Evolutionary conservation across 177 flowering plant genomes (phyloP), one percentile per base, ranked within the genome.

Genomic region (Telopea speciosissima): DNA sequence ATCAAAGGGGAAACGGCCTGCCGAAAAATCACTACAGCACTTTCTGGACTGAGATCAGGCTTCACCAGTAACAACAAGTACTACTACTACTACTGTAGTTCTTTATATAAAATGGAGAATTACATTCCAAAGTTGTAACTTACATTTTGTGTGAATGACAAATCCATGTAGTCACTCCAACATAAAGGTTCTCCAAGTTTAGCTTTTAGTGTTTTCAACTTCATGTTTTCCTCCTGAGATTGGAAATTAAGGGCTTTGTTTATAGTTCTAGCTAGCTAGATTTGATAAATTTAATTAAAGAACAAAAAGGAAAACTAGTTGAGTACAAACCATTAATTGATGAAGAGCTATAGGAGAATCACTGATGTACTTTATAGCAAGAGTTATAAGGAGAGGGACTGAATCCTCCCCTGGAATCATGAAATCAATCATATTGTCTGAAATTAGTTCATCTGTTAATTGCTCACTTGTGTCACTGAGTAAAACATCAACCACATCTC

Each of bases 361-460:
- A 8, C 89, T 86, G 24, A 94, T 87, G 81, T 83, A 94, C 77
- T 92, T 94, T 0, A 89, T 67, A 0, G 97, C 97, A 24, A 94
- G 91, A 56, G 99, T 89, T 68, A 94, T 88, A 24, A 90, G 92
- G 33, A 86, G 71, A 0, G 99, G 99, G 21, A 94, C 97, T 1
- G 99, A 92, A 67, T 94, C 99, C 77, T 94, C 97, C 1, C 97
- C 99, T 0, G 99, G 99, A n/a, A 94, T 94, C 97, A 94, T 94
- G 82, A 94, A 77, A 77, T 91, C 99, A 59, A 95, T 90, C 81
- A 93, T 80, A 72, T 95, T 95, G 52, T 87, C 90, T 4, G 94
- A 88, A 42, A 95, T 90, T 52, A 92, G 64, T 31, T 86, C 89
- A 54, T 83, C 87, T 4, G 91, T 85, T 45, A 92, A 71, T 72